Conservation (phyloP, 768 basidiomycete species). For the Russula lepida region DNA sequence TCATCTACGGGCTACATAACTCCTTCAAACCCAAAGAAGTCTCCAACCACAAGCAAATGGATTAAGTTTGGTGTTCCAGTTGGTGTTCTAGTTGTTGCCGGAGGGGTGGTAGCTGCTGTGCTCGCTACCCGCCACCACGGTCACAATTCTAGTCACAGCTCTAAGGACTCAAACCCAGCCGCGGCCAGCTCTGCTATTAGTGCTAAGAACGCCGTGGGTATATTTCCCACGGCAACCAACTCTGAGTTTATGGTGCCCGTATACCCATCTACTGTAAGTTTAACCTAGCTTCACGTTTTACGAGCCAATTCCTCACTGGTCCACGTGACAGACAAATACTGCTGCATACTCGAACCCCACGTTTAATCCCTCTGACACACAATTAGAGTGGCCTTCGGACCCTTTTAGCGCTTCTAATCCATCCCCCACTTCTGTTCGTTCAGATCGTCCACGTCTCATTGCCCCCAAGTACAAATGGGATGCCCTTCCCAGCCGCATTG, state of each 20-base stretch:
- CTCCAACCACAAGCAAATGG: constrained; percentile 62
- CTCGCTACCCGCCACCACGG: constrained; percentile 47
- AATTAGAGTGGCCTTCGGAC: constrained; percentile 72
- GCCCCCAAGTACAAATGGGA: constrained; percentile 91
- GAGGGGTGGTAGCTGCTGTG: constrained; percentile 70
- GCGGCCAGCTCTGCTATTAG: constrained; percentile 50
- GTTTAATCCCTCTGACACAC: constrained; percentile 48
- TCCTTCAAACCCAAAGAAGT: constrained; percentile 43
- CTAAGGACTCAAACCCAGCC: constrained; percentile 27
- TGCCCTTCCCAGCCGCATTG: constrained; percentile 68
- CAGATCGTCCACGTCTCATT: constrained; percentile 83
- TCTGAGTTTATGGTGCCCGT: constrained; percentile 72
- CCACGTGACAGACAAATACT: constrained; percentile 51
- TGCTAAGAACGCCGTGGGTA: constrained; percentile 50
- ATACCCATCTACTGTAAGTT: constrained; percentile 81
- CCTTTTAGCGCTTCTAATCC: constrained; percentile 62
- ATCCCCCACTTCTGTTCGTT: constrained; percentile 48
- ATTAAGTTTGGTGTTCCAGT: constrained; percentile 68
- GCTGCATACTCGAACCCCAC: constrained; percentile 66
- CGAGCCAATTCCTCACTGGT: neutral
- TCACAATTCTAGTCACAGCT: constrained; percentile 28
- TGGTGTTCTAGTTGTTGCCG: constrained; percentile 52
- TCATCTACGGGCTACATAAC: constrained; percentile 64
- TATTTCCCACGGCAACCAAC: constrained; percentile 73
- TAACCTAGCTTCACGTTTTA: neutral